Conservation (phyloP, 768 basidiomycete species). For the Arthromyces matolae region DNA sequence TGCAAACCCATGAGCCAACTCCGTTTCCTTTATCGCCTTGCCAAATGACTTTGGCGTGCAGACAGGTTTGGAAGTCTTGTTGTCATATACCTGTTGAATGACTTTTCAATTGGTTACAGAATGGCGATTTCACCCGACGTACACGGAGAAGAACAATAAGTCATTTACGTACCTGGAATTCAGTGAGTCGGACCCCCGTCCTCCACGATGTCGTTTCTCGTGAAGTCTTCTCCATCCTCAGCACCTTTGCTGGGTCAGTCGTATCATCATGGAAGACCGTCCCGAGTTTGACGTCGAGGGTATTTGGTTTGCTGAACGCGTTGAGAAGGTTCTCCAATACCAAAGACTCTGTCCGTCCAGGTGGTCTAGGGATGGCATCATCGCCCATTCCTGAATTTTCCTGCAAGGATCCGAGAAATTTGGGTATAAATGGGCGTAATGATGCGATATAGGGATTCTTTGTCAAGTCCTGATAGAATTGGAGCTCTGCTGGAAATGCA, state of each 20-base stretch:
- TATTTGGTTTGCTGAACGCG: slow-evolving; percentile 72
- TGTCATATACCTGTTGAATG: slow-evolving; percentile 64
- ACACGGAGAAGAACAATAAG: background rate
- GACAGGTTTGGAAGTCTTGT: slow-evolving; percentile 46
- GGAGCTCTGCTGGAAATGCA: slow-evolving; percentile 54
- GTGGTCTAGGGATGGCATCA: slow-evolving; percentile 25
- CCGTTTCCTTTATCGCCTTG: slow-evolving; percentile 59
- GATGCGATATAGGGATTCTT: slow-evolving; percentile 35
- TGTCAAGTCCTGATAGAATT: slow-evolving; percentile 63
- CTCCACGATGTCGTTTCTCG: slow-evolving; percentile 63
- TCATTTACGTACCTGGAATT: slow-evolving; percentile 68
- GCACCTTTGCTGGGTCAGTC: slow-evolving; percentile 66
- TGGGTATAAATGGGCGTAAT: slow-evolving; percentile 60
- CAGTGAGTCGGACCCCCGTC: slow-evolving; percentile 81
- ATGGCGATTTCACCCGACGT: background rate
- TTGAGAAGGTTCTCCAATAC: slow-evolving; percentile 82
- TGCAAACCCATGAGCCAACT: slow-evolving; percentile 69
- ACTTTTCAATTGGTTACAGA: background rate
- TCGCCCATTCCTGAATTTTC: slow-evolving; percentile 38
- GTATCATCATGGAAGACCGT: slow-evolving; percentile 75
- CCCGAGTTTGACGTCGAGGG: slow-evolving; percentile 91
- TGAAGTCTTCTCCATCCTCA: slow-evolving; percentile 71
- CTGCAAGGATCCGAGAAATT: slow-evolving; percentile 70
- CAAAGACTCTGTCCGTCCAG: slow-evolving; percentile 50
- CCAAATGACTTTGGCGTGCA: slow-evolving; percentile 75